A percentile compares a stretch with the other conserved stretches of the same genome.
phyloP scores from a whole-genome alignment of 192 early-diverging fungal genomes.

The Backusella australiensis region DNA sequence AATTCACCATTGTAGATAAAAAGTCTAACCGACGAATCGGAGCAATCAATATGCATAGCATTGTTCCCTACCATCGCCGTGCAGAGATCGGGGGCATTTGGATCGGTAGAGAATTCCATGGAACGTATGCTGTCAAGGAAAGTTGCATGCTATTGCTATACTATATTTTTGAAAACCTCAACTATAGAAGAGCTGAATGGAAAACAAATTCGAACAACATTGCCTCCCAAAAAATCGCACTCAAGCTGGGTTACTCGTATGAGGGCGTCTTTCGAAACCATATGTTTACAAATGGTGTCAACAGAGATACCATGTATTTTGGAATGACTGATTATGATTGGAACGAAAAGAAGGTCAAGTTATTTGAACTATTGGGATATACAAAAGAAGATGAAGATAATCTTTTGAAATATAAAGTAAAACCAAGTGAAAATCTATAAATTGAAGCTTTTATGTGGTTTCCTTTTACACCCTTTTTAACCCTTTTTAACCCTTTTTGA shows the following conservation, averaged over 20 bases:
- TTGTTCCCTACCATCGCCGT: slow-evolving; percentile 6
- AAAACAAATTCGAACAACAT: slow-evolving; percentile 42
- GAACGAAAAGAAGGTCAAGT: background rate
- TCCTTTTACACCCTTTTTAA: no score
- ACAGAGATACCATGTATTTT: background rate
- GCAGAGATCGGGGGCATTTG: slow-evolving; percentile 20
- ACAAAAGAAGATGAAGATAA: slow-evolving; percentile 4
- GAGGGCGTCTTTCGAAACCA: slow-evolving; percentile 37
- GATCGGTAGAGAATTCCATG: slow-evolving; percentile 9
- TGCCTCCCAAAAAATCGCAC: slow-evolving; percentile 38
- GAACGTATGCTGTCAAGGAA: slow-evolving; percentile 14
- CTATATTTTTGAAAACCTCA: background rate
- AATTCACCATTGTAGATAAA: background rate
- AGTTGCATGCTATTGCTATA: background rate
- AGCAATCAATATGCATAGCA: background rate
- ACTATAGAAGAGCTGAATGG: slow-evolving; percentile 29
- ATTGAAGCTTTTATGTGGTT: background rate
- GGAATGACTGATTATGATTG: background rate
- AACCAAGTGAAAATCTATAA: background rate
- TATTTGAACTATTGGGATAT: background rate
- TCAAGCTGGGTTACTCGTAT: slow-evolving; percentile 32
- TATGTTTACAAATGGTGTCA: slow-evolving; percentile 14
- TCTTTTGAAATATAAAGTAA: slow-evolving; percentile 2
- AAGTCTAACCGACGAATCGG: background rate
- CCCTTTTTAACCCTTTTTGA: no score